Evolutionary conservation across 2,329 filamentous ascomycete species (phyloP), one percentile per base, ranked within the genome.

Genomic region (Neopestalotiopsis sp.): DNA sequence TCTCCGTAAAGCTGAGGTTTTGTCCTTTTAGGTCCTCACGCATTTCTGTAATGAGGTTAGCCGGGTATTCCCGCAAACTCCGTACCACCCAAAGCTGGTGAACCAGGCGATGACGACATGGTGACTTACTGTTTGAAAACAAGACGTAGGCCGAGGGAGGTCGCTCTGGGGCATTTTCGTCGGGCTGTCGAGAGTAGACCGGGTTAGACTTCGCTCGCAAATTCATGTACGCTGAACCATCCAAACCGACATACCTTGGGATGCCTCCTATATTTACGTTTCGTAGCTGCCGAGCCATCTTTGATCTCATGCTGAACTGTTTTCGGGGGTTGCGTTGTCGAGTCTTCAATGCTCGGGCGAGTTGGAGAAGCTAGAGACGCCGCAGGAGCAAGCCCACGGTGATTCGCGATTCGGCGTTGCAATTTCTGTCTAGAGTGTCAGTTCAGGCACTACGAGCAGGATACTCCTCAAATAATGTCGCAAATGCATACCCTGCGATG

Each of bases 101-200:
- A 28, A 30, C 42, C 20, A 28, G 17, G 68, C 64, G 4, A 59
- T 13, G 62, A 65, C 40, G 62, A 30, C 67, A 60, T 49, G 65
- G 6, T 28, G 40, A 85, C 91, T 83, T 80, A 93, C 91, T 93
- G 74, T 95, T 95, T 0, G 93, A 95, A 76, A 96, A 96, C 17
- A 95, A 87, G 13, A 95, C 93, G 80, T 95, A 95, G 64, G 93
- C 93, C 4, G 93, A 95, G 0, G 92, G 92, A 1, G 93, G 92
- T 30, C 93, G 86, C 75, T 95, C 92, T 1, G 93, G 93, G 0
- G 93, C 93, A 81, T 93, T 90, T 69, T 94, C 91, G 73, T 96
- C 93, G 3, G 92, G 85, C 89, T 94, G 75, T 14, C 7, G 6
- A 30, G 34, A 24, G 28, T 9, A 40, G 13, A 30, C 67, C 52